Evolutionary conservation across 306 rosid genomes (phyloP), one percentile per base, ranked within the genome.

Genomic region (Trifolium dubium): DNA sequence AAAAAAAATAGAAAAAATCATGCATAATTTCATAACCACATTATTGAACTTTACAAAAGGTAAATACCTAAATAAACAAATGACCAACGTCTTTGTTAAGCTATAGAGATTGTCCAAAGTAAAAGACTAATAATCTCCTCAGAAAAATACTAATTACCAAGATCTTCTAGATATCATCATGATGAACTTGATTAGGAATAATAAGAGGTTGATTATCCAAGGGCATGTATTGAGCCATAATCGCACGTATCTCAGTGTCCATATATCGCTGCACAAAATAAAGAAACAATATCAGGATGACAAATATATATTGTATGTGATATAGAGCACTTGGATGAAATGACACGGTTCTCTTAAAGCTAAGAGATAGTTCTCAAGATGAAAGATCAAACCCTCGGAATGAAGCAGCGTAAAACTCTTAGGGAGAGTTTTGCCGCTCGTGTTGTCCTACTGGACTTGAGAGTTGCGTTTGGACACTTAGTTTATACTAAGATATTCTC

Each of bases 151-250:
- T 29, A 23, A 37, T 37, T 37, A 37, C 40, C 65, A 66, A 58
- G n/a, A 55, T 64, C 15, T 73, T 67, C 73, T 83, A 83, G 71
- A 88, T 61, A 78, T 70, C 87, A 12, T 77, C 87, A 12, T 77
- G 81, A 55, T 79, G 64, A 55, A 60, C 86, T 29, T 83, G 91
- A 80, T 67, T 79, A 47, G 60, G 60, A 54, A 54, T 4, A 54
- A 54, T 54, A 54, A 54, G 89, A 64, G 90, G 97, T 83, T 91
- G 89, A 73, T 79, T 84, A 77, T 91, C 98, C 96, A 91, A 83
- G 0, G 98, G 98, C 98, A 93, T 93, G 89, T 93, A 93, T 82
- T 93, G 98, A 8, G 98, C 98, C 98, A 93, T 91, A 61, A 93
- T 89, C 17, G 90, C 90, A 60, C 97, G 67, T 37, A 91, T 93